Evolutionary conservation across 1,139 yeast species (phyloP).

Genomic region (Yamadazyma sp.): DNA sequence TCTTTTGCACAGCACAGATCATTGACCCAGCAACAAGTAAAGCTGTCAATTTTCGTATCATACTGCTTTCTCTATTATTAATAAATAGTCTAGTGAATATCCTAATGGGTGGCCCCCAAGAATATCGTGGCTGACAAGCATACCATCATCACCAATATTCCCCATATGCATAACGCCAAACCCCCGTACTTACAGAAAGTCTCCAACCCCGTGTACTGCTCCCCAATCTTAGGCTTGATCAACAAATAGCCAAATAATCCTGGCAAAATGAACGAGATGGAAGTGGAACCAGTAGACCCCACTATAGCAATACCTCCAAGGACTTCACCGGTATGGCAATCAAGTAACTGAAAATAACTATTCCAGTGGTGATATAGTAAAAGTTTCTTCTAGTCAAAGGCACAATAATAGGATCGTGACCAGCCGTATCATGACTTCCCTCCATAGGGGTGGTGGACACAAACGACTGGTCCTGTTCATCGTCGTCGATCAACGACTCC

Average conservation of each 20-base stretch:
- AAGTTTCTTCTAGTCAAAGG: slow-evolving; percentile 55
- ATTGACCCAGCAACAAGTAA: too few species aligned
- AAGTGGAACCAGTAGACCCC: slow-evolving; percentile 93
- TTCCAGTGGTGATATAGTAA: slow-evolving; percentile 61
- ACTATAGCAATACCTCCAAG: slow-evolving; percentile 89
- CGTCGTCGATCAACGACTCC: slow-evolving; percentile 29
- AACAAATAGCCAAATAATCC: slow-evolving; percentile 84
- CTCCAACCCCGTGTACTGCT: slow-evolving; percentile 38
- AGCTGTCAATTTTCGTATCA: too few species aligned
- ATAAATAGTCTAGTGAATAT: too few species aligned
- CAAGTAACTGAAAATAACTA: slow-evolving; percentile 61
- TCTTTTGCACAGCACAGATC: too few species aligned
- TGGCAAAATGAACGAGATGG: slow-evolving; percentile 89
- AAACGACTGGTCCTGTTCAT: slow-evolving; percentile 37
- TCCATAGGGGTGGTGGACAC: slow-evolving; percentile 50
- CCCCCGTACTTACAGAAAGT: slow-evolving; percentile 57
- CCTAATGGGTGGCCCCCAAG: slow-evolving; percentile 52
- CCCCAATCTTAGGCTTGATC: slow-evolving; percentile 44
- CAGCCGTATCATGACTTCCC: slow-evolving; percentile 51
- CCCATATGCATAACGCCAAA: slow-evolving; percentile 67
- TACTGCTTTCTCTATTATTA: too few species aligned
- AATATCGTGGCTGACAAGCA: slow-evolving; percentile 76
- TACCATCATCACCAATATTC: slow-evolving; percentile 71
- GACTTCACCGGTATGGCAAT: slow-evolving; percentile 80
- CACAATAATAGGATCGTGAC: slow-evolving; percentile 51